phyloP scores from a whole-genome alignment of 768 basidiomycete genomes.

The Sarcodon sp. region DNA sequence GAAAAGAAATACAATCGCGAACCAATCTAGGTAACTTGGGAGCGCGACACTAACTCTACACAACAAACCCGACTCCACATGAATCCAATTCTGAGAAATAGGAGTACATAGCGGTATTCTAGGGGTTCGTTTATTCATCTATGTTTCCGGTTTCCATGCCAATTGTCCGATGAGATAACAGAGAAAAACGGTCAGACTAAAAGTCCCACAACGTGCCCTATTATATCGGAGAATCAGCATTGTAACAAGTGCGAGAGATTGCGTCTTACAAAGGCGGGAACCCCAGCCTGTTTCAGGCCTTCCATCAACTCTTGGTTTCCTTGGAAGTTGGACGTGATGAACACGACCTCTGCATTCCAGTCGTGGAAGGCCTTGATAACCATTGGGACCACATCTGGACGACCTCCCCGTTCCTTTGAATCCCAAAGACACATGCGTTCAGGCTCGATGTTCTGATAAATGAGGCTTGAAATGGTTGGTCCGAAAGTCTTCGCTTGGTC shows the following conservation, averaged over 20 bases:
- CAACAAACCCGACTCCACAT: too few species aligned
- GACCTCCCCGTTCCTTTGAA: constrained; percentile 23
- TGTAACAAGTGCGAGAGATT: background rate
- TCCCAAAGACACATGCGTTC: constrained; percentile 28
- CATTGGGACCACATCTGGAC: constrained; percentile 25
- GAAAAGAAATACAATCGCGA: too few species aligned
- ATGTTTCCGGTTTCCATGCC: too few species aligned
- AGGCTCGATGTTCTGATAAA: constrained; percentile 23
- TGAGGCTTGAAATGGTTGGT: constrained; percentile 26
- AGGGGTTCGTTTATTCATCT: too few species aligned
- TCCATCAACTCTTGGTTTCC: constrained; percentile 30
- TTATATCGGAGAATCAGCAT: constrained; percentile 1
- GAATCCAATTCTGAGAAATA: too few species aligned
- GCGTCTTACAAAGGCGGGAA: constrained; percentile 23
- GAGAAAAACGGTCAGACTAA: constrained; percentile 6
- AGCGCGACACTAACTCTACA: too few species aligned
- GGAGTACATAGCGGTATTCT: too few species aligned
- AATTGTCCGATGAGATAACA: too few species aligned
- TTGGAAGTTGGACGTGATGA: constrained; percentile 28
- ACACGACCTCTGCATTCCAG: constrained; percentile 27
- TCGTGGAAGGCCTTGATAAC: constrained; percentile 21
- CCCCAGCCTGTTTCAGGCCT: constrained; percentile 21
- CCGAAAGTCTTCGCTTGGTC: constrained; percentile 33
- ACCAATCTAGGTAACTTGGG: too few species aligned
- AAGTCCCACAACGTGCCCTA: constrained; percentile 27